A percentile compares a stretch with the other conserved stretches of the same genome.
phyloP scores from a whole-genome alignment of 805 yeast species.

The Myxozyma neglecta region DNA sequence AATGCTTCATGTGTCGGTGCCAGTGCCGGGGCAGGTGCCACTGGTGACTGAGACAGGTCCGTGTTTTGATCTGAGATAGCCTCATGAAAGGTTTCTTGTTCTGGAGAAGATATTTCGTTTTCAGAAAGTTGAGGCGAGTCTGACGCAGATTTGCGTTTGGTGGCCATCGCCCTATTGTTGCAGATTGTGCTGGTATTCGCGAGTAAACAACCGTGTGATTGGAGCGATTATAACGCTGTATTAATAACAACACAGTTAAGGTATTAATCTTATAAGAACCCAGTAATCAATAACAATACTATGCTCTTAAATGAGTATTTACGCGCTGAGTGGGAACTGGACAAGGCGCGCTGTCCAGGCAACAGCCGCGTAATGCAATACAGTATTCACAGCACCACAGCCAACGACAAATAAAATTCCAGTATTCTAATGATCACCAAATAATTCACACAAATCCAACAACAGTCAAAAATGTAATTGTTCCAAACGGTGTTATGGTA shows the following conservation, averaged over 20 bases:
- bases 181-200: too few species aligned
- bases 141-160: neutral
- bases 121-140: neutral
- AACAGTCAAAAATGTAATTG: too few species aligned
- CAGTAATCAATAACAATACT: too few species aligned
- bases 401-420: too few species aligned
- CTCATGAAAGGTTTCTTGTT: neutral
- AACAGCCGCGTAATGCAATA: neutral
- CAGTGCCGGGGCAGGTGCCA: neutral
- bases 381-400: neutral
- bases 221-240: too few species aligned
- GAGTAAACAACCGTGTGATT: too few species aligned
- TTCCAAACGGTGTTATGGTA: too few species aligned
- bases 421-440: too few species aligned
- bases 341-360: neutral
- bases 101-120: neutral
- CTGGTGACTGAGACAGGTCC: neutral
- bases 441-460: too few species aligned
- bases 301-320: neutral
- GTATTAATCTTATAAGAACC: too few species aligned
- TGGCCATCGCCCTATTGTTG: neutral
- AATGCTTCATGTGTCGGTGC: too few species aligned
- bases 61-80: neutral
- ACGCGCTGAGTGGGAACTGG: neutral
- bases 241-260: too few species aligned